A percentile compares a stretch with the other conserved stretches of the same genome.
These are phyloP conservation scores for Spathaspora boniae DNA, from an alignment of 805 yeast species.

Conservation along the genomic window DNA sequence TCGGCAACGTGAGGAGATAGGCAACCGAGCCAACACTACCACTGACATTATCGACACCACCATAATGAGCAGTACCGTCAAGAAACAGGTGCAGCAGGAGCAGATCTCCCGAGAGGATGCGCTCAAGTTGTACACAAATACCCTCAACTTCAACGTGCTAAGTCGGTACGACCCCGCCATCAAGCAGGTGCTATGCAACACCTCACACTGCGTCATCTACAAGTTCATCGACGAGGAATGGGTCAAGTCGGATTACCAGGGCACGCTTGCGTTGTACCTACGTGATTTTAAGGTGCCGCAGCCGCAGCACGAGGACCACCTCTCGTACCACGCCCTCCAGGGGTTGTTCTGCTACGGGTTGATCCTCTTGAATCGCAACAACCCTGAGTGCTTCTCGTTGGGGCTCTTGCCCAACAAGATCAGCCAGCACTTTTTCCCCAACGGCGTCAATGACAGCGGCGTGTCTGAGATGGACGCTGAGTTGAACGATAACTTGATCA, in stretches of 20 bases:
- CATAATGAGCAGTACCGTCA: slow-evolving; percentile 9
- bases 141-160: slow-evolving; percentile 71
- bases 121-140: slow-evolving; percentile 60
- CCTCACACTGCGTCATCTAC: slow-evolving; percentile 72
- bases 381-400: slow-evolving; percentile 67
- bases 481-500: slow-evolving; percentile 64
- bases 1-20: too few relatives aligned
- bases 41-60: neutral
- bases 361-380: slow-evolving; percentile 62
- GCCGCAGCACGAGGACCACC: too few relatives aligned
- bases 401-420: slow-evolving; percentile 61
- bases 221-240: slow-evolving; percentile 65
- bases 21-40: neutral
- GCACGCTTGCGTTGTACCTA: slow-evolving; percentile 63
- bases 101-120: slow-evolving; percentile 44
- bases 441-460: slow-evolving; percentile 25
- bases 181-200: slow-evolving; percentile 61
- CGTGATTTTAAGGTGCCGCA: slow-evolving; percentile 39
- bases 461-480: slow-evolving; percentile 59
- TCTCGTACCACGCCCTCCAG: slow-evolving; percentile 32
- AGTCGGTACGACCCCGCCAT: slow-evolving; percentile 73
- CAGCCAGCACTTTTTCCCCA: slow-evolving; percentile 41
- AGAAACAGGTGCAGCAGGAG: slow-evolving; percentile 17
- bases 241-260: slow-evolving; percentile 68
- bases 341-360: slow-evolving; percentile 62